phyloP scores from a whole-genome alignment of 106 monocot species.

The Dioscorea dumetorum region DNA sequence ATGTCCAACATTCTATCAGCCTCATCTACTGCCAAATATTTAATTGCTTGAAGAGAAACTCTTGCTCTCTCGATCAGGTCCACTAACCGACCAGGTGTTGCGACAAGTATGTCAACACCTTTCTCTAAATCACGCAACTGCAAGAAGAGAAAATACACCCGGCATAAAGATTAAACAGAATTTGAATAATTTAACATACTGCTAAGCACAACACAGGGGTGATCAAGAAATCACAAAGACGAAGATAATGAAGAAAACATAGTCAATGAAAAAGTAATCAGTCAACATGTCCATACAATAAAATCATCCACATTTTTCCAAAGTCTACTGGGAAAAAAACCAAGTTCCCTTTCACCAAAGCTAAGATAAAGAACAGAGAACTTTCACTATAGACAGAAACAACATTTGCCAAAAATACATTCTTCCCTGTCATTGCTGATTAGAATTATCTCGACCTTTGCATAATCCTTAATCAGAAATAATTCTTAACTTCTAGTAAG shows the following conservation, averaged over 20 bases:
- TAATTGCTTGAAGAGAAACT: constrained; percentile 33
- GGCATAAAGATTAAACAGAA: background rate
- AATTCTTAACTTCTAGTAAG: too few relatives aligned
- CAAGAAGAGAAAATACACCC: background rate
- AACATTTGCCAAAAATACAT: too few relatives aligned
- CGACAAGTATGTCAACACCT: constrained; percentile 47
- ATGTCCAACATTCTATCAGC: constrained; percentile 64
- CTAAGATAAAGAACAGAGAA: too few relatives aligned
- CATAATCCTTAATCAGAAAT: too few relatives aligned
- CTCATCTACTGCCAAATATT: constrained; percentile 47
- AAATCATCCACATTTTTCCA: too few relatives aligned
- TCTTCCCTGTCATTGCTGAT: too few relatives aligned
- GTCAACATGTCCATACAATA: too few relatives aligned
- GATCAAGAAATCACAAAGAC: background rate
- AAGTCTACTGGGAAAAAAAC: too few relatives aligned
- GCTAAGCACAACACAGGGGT: background rate
- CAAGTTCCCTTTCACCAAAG: too few relatives aligned
- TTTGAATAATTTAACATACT: background rate
- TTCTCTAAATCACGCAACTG: constrained; percentile 38
- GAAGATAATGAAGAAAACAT: background rate
- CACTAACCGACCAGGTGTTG: constrained; percentile 47
- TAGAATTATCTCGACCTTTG: too few relatives aligned
- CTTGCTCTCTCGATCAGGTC: constrained; percentile 42
- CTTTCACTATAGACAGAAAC: too few relatives aligned
- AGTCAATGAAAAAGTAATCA: background rate